These are phyloP conservation scores for Suhomyces pyralidae DNA, from an alignment of 805 yeast genomes.

Conservation along the genomic window DNA sequence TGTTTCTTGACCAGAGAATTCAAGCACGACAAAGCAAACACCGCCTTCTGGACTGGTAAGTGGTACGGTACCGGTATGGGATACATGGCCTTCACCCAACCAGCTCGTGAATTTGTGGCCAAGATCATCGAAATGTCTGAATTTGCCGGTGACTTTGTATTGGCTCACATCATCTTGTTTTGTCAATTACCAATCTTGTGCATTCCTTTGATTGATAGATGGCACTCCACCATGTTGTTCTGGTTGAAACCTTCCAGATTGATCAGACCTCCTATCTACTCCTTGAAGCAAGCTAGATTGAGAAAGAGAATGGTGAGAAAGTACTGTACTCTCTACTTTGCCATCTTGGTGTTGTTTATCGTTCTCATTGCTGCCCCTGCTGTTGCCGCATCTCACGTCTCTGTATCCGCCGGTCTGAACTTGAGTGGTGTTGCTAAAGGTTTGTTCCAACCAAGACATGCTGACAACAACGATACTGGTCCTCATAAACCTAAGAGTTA, in stretches of 20 bases:
- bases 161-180: constrained; percentile 88
- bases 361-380: constrained; percentile 90
- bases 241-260: constrained; percentile 97
- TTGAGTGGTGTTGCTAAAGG: constrained; percentile 52
- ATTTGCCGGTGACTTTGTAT: constrained; percentile 93
- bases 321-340: constrained; percentile 79
- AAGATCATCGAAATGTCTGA: constrained; percentile 91
- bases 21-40: constrained; percentile 90
- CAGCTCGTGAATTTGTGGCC: constrained; percentile 91
- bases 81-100: constrained; percentile 91
- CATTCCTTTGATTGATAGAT: constrained; percentile 87
- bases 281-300: constrained; percentile 91
- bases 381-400: constrained; percentile 61
- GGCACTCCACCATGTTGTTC: constrained; percentile 98
- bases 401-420: constrained; percentile 34
- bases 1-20: constrained; percentile 88
- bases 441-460: constrained; percentile 85
- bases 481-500: constrained; percentile 31
- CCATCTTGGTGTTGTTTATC: constrained; percentile 65
- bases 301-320: constrained; percentile 97
- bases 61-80: constrained; percentile 97
- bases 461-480: constrained; percentile 82
- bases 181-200: constrained; percentile 82
- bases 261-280: constrained; percentile 96
- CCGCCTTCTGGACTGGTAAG: constrained; percentile 99